Evolutionary conservation across 257 asterid species (phyloP).

Genomic region (Vinca minor): DNA sequence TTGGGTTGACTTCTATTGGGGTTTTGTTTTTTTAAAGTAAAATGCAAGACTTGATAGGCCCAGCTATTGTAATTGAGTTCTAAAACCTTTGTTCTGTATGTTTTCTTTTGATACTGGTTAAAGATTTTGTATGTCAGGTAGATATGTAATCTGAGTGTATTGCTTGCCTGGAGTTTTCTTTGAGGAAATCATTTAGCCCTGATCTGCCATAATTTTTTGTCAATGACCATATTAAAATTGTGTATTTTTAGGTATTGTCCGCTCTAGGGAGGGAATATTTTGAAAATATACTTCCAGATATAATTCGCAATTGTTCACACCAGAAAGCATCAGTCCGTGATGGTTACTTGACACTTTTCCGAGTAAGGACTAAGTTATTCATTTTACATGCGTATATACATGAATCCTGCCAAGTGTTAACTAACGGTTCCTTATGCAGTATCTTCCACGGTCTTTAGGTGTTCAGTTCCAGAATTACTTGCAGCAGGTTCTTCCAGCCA

Average conservation of each 20-base stretch:
- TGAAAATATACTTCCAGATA: slow-evolving; percentile 82
- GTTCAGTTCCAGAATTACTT: slow-evolving; percentile 93
- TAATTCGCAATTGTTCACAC: slow-evolving; percentile 80
- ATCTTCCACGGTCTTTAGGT: slow-evolving; percentile 90
- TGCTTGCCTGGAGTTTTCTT: not conserved
- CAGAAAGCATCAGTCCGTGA: slow-evolving; percentile 92
- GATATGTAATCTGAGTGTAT: not conserved
- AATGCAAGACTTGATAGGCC: not conserved
- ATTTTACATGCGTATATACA: not conserved
- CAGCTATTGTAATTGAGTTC: not conserved
- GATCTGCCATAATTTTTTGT: not conserved
- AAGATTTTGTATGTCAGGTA: not conserved
- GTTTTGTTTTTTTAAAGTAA: not conserved
- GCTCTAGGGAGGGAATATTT: slow-evolving; percentile 86
- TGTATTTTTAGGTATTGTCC: slow-evolving; percentile 64
- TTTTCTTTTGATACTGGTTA: not conserved
- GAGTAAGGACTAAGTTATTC: slow-evolving; percentile 34
- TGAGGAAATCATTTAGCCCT: not conserved
- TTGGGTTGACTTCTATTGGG: not conserved
- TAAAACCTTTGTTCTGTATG: not conserved
- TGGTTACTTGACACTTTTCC: slow-evolving; percentile 84
- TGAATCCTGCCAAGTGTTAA: not conserved
- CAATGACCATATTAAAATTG: slow-evolving; percentile 8
- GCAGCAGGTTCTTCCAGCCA: slow-evolving; percentile 94
- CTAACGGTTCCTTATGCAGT: slow-evolving; percentile 45